Conservation (phyloP, 1,139 yeast species). For the Barnettozyma hawaiiensis region DNA sequence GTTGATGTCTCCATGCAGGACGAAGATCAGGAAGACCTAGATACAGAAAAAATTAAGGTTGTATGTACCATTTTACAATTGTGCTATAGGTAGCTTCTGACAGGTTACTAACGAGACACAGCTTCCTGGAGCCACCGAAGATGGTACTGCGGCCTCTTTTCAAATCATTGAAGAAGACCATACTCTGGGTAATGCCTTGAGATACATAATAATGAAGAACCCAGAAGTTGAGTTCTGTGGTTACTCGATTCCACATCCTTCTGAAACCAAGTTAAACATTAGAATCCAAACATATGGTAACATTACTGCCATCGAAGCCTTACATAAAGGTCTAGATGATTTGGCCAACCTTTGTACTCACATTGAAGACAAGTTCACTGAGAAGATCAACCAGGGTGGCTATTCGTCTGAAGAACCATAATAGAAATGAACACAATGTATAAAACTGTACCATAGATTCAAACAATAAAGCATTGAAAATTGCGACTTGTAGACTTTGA, state of each 20-base stretch:
- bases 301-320: slow-evolving; percentile 86
- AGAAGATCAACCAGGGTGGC: slow-evolving; percentile 49
- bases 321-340: slow-evolving; percentile 87
- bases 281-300: slow-evolving; percentile 92
- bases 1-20: slow-evolving; percentile 29
- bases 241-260: slow-evolving; percentile 98
- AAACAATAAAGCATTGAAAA: not conserved
- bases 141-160: slow-evolving; percentile 92
- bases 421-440: not conserved
- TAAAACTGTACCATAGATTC: not conserved
- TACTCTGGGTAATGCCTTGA: slow-evolving; percentile 87
- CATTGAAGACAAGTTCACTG: slow-evolving; percentile 72
- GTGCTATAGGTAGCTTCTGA: too few relatives aligned
- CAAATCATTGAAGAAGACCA: slow-evolving; percentile 92
- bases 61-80: slow-evolving; percentile 11
- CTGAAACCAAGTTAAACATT: slow-evolving; percentile 82
- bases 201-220: slow-evolving; percentile 94
- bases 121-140: slow-evolving; percentile 89
- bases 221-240: slow-evolving; percentile 98
- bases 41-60: slow-evolving; percentile 35
- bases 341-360: slow-evolving; percentile 77
- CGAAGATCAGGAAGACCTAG: slow-evolving; percentile 32
- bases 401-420: slow-evolving; percentile 43
- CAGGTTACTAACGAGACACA: not conserved
- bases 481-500: not conserved